phyloP scores from a whole-genome alignment of 805 yeast species.

The Saturnispora mendoncae region DNA sequence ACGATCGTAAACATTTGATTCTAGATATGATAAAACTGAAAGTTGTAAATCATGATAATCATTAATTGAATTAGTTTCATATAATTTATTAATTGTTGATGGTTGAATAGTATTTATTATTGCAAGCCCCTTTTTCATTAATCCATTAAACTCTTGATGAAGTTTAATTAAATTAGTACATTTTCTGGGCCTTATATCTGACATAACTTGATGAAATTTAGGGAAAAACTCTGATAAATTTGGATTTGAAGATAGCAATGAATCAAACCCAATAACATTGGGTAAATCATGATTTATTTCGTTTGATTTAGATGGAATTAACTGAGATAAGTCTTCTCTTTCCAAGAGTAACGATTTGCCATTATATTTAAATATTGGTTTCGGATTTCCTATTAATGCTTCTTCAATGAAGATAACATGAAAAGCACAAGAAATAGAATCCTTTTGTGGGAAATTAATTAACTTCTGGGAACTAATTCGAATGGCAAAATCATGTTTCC shows the following conservation, averaged over 20 bases:
- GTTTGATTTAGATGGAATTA: too few species aligned
- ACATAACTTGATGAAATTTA: slow-evolving; percentile 2
- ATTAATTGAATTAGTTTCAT: slow-evolving; percentile 14
- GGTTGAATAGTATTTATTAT: slow-evolving; percentile 14
- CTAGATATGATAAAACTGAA: slow-evolving; percentile 63
- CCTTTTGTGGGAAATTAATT: slow-evolving; percentile 48
- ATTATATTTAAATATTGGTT: slow-evolving; percentile 1
- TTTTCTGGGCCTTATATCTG: slow-evolving; percentile 8
- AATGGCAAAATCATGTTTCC: slow-evolving; percentile 36
- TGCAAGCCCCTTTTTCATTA: slow-evolving; percentile 21
- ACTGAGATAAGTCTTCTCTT: too few species aligned
- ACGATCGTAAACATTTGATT: slow-evolving; percentile 54
- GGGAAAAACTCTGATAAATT: slow-evolving; percentile 4
- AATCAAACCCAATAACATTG: not conserved
- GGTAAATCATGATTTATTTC: not conserved
- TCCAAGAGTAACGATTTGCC: too few species aligned
- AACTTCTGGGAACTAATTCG: slow-evolving; percentile 39
- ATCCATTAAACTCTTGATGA: slow-evolving; percentile 6
- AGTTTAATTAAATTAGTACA: slow-evolving; percentile 7
- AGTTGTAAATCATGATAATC: slow-evolving; percentile 34
- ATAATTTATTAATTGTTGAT: slow-evolving; percentile 21
- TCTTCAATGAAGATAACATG: slow-evolving; percentile 50
- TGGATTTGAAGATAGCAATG: not conserved
- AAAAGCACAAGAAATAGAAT: slow-evolving; percentile 47
- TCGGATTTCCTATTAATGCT: slow-evolving; percentile 41